Evolutionary conservation across 257 asterid species (phyloP), one percentile per base, ranked within the genome.

Genomic region (Paulownia fortunei): DNA sequence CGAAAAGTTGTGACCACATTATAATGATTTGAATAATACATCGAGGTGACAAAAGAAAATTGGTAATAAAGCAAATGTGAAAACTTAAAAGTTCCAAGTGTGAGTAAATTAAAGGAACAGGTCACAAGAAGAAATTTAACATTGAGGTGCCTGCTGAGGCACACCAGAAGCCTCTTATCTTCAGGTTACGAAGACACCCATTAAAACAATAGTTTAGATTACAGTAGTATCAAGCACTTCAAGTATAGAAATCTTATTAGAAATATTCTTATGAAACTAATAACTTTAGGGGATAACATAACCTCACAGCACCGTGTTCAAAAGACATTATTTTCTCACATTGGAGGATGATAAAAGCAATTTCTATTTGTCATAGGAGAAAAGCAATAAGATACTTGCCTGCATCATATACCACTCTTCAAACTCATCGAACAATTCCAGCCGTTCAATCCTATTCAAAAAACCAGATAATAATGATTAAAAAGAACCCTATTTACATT

Each of bases 331-430:
- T 60, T 68, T 55, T 72, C 77, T 59, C 66, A 73, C 55, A 59
- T 18, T 2, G 46, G 75, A 76, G 30, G 74, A 69, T 59, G 44
- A 58, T 49, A 37, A 69, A 49, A 54, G 62, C 18, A 27, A 24
- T 60, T 73, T 62, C 30, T 77, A 68, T n/a, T 19, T 63, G 68
- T 41, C 41, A 41, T 5, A 39, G 66, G 26, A 78, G 69, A 74
- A 27, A 69, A 79, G 80, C 11, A 47, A 65, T 49, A 34, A 69
- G 84, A 76, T 71, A 79, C 92, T 89, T 89, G 89, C 99, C 99
- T 96, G 99, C 97, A 92, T 92, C 99, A 96, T 93, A 88, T 89
- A 80, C 97, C 96, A 85, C 84, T 85, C 89, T 85, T 85, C 89
- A 9, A 85, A 85, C 76, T 85, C 89, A 82, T 85, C 89, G 56